phyloP scores from a whole-genome alignment of 208 protist species.

The Spongospora subterranea region DNA sequence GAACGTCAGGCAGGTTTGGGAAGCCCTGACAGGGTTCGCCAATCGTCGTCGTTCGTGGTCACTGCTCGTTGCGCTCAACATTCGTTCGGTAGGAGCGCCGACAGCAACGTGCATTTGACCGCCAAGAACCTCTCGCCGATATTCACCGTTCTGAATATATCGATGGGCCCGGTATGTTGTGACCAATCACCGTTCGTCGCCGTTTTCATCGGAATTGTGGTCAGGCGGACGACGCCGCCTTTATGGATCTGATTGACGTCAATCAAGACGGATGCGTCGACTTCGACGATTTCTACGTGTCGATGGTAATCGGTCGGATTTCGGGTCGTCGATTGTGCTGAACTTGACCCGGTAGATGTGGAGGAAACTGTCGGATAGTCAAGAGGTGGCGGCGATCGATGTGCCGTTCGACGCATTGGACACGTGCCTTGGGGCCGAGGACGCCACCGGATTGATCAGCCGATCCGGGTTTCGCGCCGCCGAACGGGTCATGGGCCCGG shows the following conservation, averaged over 20 bases:
- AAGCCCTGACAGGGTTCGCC: not conserved
- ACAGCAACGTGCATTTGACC: not conserved
- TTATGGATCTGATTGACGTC: conserved; percentile 31
- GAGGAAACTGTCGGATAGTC: conserved; percentile 1
- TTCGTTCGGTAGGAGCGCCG: not conserved
- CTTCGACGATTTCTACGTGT: conserved; percentile 48
- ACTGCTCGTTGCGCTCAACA: not conserved
- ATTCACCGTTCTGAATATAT: not conserved
- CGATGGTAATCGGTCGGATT: not conserved
- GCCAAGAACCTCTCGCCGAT: not conserved
- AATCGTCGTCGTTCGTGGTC: not conserved
- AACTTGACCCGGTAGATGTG: not conserved
- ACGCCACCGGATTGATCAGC: not conserved
- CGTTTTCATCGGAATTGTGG: not conserved
- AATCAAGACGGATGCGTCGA: conserved; percentile 36
- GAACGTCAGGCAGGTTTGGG: not conserved
- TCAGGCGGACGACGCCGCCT: not conserved
- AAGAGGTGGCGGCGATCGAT: not conserved
- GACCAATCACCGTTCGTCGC: not conserved
- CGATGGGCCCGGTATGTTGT: not conserved
- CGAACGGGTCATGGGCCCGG: not conserved
- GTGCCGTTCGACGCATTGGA: conserved; percentile 24
- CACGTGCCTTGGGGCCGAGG: not conserved
- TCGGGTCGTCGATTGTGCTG: not conserved
- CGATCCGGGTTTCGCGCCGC: not conserved